Percentiles rank a stretch among this genome's conserved stretches.
These are phyloP conservation scores for Coemansia sp. DNA, from an alignment of 192 early-diverging fungal genomes.

Conservation along the genomic window DNA sequence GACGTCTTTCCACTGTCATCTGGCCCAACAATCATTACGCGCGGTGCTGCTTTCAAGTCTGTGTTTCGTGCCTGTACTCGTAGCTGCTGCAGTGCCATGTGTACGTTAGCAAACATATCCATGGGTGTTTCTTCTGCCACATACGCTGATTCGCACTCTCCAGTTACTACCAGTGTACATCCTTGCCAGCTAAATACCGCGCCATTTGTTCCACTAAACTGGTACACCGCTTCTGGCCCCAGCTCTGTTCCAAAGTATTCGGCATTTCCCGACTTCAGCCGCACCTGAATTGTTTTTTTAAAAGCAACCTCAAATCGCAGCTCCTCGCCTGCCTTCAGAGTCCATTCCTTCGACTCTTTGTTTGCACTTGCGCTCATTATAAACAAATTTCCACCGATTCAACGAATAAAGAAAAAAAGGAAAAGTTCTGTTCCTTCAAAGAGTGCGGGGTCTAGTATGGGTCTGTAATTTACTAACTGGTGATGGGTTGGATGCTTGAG, in stretches of 20 bases:
- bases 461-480: no score
- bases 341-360: conserved; percentile 56
- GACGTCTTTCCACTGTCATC: conserved; percentile 92
- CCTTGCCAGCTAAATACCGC: conserved; percentile 94
- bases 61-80: conserved; percentile 44
- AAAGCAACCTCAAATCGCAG: conserved; percentile 90
- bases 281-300: conserved; percentile 59
- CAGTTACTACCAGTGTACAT: conserved; percentile 64
- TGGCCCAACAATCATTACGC: conserved; percentile 88
- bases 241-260: conserved; percentile 97
- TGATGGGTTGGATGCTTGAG: no score
- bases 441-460: no score
- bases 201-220: conserved; percentile 79
- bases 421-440: no score
- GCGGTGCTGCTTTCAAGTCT: conserved; percentile 22
- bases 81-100: conserved; percentile 80
- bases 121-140: conserved; percentile 96
- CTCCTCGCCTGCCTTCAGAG: conserved; percentile 77
- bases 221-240: conserved; percentile 71
- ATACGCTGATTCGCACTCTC: conserved; percentile 76
- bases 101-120: conserved; percentile 82
- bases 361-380: conserved; percentile 2
- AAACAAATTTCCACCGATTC: not conserved
- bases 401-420: no score
- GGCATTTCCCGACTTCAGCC: conserved; percentile 65